phyloP scores from a whole-genome alignment of 345 rosid genomes.

The Brassica juncea region DNA sequence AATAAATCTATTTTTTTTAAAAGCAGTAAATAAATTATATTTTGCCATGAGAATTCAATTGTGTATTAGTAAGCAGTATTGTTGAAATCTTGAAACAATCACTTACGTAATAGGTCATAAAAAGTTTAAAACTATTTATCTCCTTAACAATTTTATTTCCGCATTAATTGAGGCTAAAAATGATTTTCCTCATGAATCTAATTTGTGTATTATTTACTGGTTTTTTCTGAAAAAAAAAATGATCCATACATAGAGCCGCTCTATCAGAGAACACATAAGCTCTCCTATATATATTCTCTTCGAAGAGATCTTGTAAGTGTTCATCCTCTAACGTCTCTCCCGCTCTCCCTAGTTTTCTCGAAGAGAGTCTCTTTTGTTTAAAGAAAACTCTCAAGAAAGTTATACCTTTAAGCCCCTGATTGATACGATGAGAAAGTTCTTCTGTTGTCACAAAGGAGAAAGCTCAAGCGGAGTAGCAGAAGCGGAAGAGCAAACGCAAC shows the following conservation, averaged over 20 bases:
- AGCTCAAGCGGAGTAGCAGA: background rate
- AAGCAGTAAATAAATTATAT: too few relatives aligned
- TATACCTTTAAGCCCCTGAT: background rate
- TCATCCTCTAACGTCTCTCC: background rate
- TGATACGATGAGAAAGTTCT: background rate
- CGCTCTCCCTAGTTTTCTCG: constrained; percentile 3
- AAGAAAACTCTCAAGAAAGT: background rate
- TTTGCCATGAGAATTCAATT: too few relatives aligned
- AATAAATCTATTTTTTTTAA: too few relatives aligned
- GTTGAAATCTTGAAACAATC: too few relatives aligned
- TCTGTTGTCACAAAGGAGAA: constrained; percentile 4
- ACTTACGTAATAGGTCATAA: too few relatives aligned
- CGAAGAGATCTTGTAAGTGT: background rate
- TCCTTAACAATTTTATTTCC: too few relatives aligned
- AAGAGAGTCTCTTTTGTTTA: constrained; percentile 1
- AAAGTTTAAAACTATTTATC: background rate
- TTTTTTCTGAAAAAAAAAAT: background rate
- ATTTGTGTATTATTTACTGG: background rate
- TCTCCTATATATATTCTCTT: background rate
- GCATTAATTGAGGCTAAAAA: background rate
- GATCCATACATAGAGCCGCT: background rate
- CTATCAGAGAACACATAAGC: background rate
- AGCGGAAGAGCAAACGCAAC: background rate
- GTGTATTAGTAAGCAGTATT: too few relatives aligned
- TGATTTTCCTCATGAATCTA: background rate